Evolutionary conservation across 2,329 filamentous ascomycete genomes (phyloP).

Genomic region (Berkeleyomyces basicola): DNA sequence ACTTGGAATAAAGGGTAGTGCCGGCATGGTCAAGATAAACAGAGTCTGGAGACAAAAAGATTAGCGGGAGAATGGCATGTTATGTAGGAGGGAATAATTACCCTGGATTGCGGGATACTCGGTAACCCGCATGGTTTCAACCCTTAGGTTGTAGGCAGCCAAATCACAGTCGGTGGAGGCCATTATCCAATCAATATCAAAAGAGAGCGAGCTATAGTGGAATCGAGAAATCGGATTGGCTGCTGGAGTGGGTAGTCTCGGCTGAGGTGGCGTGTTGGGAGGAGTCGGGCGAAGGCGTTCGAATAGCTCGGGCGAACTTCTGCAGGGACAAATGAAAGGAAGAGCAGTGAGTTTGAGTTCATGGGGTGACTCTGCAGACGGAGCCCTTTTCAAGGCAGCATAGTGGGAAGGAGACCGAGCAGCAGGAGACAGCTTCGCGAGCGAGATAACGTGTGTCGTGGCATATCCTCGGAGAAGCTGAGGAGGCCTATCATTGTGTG

Average conservation of each 20-base stretch:
- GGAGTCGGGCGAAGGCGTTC: too few relatives aligned
- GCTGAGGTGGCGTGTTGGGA: too few relatives aligned
- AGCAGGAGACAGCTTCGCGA: neutral
- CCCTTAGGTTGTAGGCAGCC: constrained; percentile 36
- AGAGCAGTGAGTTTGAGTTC: too few relatives aligned
- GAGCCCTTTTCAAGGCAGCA: too few relatives aligned
- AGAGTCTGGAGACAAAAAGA: constrained; percentile 18
- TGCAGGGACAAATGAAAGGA: too few relatives aligned
- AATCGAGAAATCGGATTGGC: neutral
- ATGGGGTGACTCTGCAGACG: too few relatives aligned
- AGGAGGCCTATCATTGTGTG: neutral
- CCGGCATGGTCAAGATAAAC: constrained; percentile 43
- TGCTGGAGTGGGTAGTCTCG: too few relatives aligned
- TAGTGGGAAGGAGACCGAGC: neutral
- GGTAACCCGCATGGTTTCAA: constrained; percentile 39
- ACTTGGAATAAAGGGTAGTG: constrained; percentile 40
- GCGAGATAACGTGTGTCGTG: neutral
- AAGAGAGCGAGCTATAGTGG: neutral
- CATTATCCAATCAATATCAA: neutral
- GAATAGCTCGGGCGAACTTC: too few relatives aligned
- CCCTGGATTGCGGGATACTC: constrained; percentile 59
- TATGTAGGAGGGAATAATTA: constrained; percentile 20
- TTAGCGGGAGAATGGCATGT: neutral
- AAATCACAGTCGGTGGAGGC: neutral
- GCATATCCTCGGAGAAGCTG: neutral